phyloP scores from a whole-genome alignment of 305 asterid genomes.

The Ajuga reptans region DNA sequence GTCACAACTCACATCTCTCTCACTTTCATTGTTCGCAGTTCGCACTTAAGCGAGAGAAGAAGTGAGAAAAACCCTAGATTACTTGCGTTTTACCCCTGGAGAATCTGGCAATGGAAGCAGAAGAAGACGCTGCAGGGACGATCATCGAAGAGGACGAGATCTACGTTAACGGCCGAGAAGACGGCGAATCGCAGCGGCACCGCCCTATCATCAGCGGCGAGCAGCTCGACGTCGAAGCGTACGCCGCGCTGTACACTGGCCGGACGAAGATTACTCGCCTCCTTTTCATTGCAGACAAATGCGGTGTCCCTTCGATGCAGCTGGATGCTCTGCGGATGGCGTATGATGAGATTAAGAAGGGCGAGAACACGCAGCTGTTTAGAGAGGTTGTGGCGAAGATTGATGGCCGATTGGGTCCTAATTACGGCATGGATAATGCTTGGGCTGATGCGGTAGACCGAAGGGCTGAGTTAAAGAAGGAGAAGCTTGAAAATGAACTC shows the following conservation, averaged over 20 bases:
- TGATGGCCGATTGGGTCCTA: constrained; percentile 64
- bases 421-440: constrained; percentile 46
- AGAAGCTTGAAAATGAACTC: constrained; percentile 87
- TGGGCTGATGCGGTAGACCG: constrained; percentile 84
- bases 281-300: constrained; percentile 58
- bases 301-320: constrained; percentile 60
- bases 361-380: constrained; percentile 75
- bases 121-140: constrained; percentile 42
- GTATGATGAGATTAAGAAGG: constrained; percentile 88
- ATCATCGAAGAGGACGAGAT: constrained; percentile 59
- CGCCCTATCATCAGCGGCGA: constrained; percentile 82
- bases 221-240: constrained; percentile 86
- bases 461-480: constrained; percentile 68
- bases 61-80: constrained; percentile 27
- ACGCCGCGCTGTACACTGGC: constrained; percentile 77
- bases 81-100: constrained; percentile 14
- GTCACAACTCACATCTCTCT: too few species aligned
- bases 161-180: constrained; percentile 49
- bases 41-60: constrained; percentile 8
- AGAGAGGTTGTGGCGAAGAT: constrained; percentile 72
- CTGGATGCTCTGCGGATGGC: constrained; percentile 88
- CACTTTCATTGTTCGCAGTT: too few species aligned
- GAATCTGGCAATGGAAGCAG: constrained; percentile 53
- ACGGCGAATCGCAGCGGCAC: constrained; percentile 40
- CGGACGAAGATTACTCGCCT: constrained; percentile 80